phyloP scores from a whole-genome alignment of 2,329 filamentous ascomycete genomes.

The Curvularia verruculosa region DNA sequence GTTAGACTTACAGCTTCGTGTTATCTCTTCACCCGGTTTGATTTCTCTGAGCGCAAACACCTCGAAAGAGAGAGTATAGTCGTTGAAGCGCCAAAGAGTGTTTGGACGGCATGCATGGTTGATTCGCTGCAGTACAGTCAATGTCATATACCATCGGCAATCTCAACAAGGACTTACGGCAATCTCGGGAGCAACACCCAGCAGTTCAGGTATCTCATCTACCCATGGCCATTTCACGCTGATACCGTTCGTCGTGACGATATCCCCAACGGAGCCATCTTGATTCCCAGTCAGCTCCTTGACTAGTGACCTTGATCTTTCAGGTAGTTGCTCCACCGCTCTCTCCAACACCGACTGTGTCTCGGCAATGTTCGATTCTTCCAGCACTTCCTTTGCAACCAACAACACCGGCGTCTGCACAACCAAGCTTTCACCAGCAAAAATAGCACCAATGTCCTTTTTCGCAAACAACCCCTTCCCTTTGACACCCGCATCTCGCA shows the following conservation, averaged over 20 bases:
- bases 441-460: slow-evolving; percentile 21
- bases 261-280: slow-evolving; percentile 26
- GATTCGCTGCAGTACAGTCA: slow-evolving; percentile 33
- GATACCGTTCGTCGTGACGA: slow-evolving; percentile 35
- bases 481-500: slow-evolving; percentile 27
- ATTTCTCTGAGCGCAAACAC: slow-evolving; percentile 39
- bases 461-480: slow-evolving; percentile 39
- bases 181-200: slow-evolving; percentile 36
- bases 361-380: slow-evolving; percentile 8
- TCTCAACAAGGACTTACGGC: slow-evolving; percentile 30
- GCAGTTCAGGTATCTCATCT: slow-evolving; percentile 23
- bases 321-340: slow-evolving; percentile 35
- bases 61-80: slow-evolving; percentile 34
- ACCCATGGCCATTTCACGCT: slow-evolving; percentile 32
- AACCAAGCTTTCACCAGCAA: slow-evolving; percentile 34
- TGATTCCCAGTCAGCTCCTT: slow-evolving; percentile 22
- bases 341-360: slow-evolving; percentile 22
- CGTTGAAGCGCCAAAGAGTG: slow-evolving; percentile 42
- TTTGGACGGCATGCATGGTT: slow-evolving; percentile 47
- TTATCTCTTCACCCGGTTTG: slow-evolving; percentile 38
- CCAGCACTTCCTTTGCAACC: slow-evolving; percentile 24
- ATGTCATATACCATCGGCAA: not conserved
- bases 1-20: slow-evolving; percentile 34
- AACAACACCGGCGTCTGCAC: slow-evolving; percentile 34
- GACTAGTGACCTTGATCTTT: slow-evolving; percentile 21